phyloP scores from a whole-genome alignment of 2,329 filamentous ascomycete species.

The Beauveria caledonica region DNA sequence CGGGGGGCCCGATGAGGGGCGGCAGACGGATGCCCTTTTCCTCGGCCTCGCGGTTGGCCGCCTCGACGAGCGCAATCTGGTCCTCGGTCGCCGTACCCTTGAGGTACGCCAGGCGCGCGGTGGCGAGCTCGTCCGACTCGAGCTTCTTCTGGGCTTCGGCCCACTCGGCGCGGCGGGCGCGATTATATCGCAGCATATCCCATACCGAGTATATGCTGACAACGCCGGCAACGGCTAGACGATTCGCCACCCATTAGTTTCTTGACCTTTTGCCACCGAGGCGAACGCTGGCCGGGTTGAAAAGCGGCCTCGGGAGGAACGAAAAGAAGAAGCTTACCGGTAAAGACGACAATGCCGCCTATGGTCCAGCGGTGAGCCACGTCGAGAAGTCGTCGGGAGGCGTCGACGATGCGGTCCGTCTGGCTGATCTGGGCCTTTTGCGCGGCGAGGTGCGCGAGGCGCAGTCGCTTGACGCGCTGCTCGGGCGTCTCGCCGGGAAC shows the following conservation, averaged over 20 bases:
- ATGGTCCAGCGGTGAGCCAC: constrained; percentile 49
- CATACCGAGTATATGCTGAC: constrained; percentile 51
- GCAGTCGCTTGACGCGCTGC: constrained; percentile 60
- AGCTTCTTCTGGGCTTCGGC: constrained; percentile 45
- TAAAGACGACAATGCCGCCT: constrained; percentile 46
- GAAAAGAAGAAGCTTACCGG: constrained; percentile 33
- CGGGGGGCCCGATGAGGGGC: constrained; percentile 40
- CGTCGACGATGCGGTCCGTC: constrained; percentile 42
- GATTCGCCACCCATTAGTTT: not conserved
- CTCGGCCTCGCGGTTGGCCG: constrained; percentile 42
- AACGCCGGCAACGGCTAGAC: constrained; percentile 44
- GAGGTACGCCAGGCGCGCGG: constrained; percentile 53
- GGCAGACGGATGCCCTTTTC: constrained; percentile 39
- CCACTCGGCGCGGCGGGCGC: constrained; percentile 51
- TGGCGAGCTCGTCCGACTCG: constrained; percentile 45
- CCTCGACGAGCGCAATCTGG: constrained; percentile 49
- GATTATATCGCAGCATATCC: constrained; percentile 56
- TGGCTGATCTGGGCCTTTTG: constrained; percentile 48
- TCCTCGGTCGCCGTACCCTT: constrained; percentile 48
- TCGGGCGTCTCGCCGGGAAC: constrained; percentile 52
- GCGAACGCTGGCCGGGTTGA: no score
- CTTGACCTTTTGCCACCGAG: not conserved
- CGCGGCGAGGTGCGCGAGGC: constrained; percentile 60
- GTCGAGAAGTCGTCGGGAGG: constrained; percentile 43
- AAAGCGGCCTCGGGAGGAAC: not conserved